Evolutionary conservation across 257 asterid genomes (phyloP), one percentile per base, ranked within the genome.

Genomic region (Primulina eburnea): DNA sequence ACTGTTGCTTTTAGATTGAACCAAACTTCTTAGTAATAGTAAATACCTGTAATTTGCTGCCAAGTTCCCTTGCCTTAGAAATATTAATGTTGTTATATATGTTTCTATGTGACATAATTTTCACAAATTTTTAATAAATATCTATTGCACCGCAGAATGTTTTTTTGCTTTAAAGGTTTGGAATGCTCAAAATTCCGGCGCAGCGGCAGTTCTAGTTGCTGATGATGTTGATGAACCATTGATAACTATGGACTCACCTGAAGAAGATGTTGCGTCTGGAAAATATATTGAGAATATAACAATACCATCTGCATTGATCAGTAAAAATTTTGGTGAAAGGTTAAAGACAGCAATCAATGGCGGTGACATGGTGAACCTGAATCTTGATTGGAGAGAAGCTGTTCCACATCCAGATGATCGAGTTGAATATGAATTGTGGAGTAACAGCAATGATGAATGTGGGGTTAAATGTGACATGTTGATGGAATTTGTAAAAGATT

Each of bases 301-400:
- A 60, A 84, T 84, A 62, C 89, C 89, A 8, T 84, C 86, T 18
- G 83, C 89, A 26, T 69, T 84, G 28, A 76, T 84, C 11, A 81
- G 69, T 33, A 84, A 81, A 67, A 56, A 60, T 58, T 84, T 84
- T 14, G 83, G 83, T 24, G 89, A 84, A 56, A 73, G 76, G 18
- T 64, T 82, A 10, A 82, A 79, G 73, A 79, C 71, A 53, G 83
- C 82, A 35, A 72, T 77, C 71, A 38, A 52, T 10, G 68, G 40
- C 47, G 84, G 85, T 32, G 83, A 84, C 4, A 84, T 82, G 86
- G 83, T 84, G 65, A 75, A 84, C 35, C 75, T 81, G 60, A 84
- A 84, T 64, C 86, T 84, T 4, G 87, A 84, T 72, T 77, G 89
- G 87, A 76, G 86, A 63, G 87, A 84, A 80, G 83, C 87, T 37